phyloP scores from a whole-genome alignment of 2,329 filamentous ascomycete species.

The Neopestalotiopsis clavispora region DNA sequence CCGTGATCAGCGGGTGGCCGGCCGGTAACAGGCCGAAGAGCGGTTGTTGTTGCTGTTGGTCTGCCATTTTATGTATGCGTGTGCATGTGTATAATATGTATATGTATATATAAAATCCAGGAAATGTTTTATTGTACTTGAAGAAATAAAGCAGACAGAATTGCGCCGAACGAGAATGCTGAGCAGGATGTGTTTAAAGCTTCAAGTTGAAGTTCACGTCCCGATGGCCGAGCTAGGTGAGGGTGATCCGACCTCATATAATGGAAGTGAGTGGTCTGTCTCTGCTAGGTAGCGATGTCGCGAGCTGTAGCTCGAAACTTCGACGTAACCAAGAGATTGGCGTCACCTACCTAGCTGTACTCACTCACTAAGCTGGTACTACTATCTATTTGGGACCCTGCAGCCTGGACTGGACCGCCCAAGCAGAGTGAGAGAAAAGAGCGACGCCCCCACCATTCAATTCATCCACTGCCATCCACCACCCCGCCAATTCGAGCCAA shows the following conservation, averaged over 20 bases:
- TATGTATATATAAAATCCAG: not conserved
- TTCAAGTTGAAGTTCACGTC: not conserved
- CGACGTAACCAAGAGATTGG: conserved; percentile 8
- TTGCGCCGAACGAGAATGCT: not conserved
- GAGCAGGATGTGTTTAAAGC: not conserved
- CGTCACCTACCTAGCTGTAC: not conserved
- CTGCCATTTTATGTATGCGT: conserved; percentile 1
- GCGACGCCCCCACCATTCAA: no score
- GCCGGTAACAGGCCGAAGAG: conserved; percentile 66
- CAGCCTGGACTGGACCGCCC: no score
- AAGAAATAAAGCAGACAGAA: not conserved
- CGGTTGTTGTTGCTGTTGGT: conserved; percentile 42
- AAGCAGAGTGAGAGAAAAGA: no score
- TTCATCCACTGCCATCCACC: no score
- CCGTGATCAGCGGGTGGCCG: conserved; percentile 61
- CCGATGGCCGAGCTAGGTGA: not conserved
- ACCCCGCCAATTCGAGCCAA: no score
- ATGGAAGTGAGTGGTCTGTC: not conserved
- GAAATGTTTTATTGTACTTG: not conserved
- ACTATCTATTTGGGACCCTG: not conserved
- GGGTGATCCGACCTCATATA: not conserved
- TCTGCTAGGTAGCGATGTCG: not conserved
- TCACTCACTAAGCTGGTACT: not conserved
- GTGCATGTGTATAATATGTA: not conserved
- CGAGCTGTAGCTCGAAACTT: conserved; percentile 20